Evolutionary conservation across 2,329 filamentous ascomycete genomes (phyloP), one percentile per base, ranked within the genome.

Genomic region (Colletotrichum noveboracense): DNA sequence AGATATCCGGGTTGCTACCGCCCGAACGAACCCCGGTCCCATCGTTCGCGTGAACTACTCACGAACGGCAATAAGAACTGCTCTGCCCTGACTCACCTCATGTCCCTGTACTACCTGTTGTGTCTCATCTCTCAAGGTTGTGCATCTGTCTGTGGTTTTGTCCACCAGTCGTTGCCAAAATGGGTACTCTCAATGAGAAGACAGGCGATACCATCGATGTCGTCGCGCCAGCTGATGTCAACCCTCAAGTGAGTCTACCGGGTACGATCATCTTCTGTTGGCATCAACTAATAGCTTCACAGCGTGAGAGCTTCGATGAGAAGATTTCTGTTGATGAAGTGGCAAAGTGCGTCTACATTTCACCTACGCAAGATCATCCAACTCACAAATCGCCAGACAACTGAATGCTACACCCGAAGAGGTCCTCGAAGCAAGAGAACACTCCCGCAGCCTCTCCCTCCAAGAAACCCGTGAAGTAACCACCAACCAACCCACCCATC

Each of bases 401-500:
- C 64, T 82, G 16, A 81, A 79, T 34, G 79, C 80, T 8, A 80
- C 80, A 3, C 77, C 79, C 28, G 58, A 78, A 28, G 80, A 81
- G 52, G 77, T 81, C 28, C 72, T 77, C 12, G 75, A 82, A 55
- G 80, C 80, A n/a, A 78, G 75, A 55, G 78, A 79, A 12, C 52
- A 75, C 32, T 66, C 67, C 18, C 18, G 28, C 4, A 21, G 60
- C 21, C 38, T 74, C 21, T 60, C 60, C 3, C 60, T 74, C 26
- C 32, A 71, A n/a, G 71, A 74, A 8, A 10, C 67, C 28, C 55
- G 56, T 30, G 52, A 66, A 28, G 71, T 65, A 52, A 21, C 48
- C 21, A 7, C 4, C 24, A 7, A 7, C 13, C 7, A 6, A 5
- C 4, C 14, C 24, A 10, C 1, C 74, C 38, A 34, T 70, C 8